Evolutionary conservation across 192 early-diverging fungal genomes (phyloP).

Genomic region (Entophlyctis helioformis): DNA sequence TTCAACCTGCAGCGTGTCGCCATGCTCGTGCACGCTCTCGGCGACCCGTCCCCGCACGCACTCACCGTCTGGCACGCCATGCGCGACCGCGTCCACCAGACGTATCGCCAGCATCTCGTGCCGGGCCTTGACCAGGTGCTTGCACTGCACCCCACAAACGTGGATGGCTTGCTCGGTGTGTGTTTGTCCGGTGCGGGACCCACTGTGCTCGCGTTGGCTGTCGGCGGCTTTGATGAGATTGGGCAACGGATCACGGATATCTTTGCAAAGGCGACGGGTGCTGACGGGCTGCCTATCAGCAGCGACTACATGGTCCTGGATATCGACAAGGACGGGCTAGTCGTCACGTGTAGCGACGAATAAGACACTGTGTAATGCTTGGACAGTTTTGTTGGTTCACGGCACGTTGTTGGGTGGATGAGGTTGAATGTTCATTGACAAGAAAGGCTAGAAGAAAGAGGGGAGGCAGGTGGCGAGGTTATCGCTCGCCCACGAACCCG

Average conservation of each 20-base stretch:
- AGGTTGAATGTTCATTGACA: too few relatives aligned
- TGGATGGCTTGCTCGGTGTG: conserved; percentile 79
- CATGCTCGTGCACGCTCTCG: conserved; percentile 75
- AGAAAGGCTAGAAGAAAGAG: too few relatives aligned
- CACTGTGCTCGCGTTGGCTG: conserved; percentile 84
- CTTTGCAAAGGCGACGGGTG: conserved; percentile 40
- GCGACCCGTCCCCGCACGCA: conserved; percentile 41
- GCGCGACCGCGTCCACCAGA: conserved; percentile 95
- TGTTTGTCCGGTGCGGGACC: conserved; percentile 95
- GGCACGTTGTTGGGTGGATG: too few relatives aligned
- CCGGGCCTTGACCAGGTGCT: conserved; percentile 88
- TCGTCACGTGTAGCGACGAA: too few relatives aligned
- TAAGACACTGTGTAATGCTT: too few relatives aligned
- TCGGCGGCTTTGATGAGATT: conserved; percentile 73
- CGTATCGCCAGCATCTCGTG: conserved; percentile 84
- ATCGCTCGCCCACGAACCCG: conserved; percentile 65
- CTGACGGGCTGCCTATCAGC: conserved; percentile 30
- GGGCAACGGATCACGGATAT: conserved; percentile 51
- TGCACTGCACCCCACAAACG: conserved; percentile 51
- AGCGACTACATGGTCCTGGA: conserved; percentile 19
- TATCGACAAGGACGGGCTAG: conserved; percentile 47
- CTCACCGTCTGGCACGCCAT: conserved; percentile 81
- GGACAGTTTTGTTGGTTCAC: too few relatives aligned
- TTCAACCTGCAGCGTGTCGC: conserved; percentile 92
- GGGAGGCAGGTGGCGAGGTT: too few relatives aligned